Conservation (phyloP, 192 early-diverging fungal genomes). For the Helicostylum pulchrum region DNA sequence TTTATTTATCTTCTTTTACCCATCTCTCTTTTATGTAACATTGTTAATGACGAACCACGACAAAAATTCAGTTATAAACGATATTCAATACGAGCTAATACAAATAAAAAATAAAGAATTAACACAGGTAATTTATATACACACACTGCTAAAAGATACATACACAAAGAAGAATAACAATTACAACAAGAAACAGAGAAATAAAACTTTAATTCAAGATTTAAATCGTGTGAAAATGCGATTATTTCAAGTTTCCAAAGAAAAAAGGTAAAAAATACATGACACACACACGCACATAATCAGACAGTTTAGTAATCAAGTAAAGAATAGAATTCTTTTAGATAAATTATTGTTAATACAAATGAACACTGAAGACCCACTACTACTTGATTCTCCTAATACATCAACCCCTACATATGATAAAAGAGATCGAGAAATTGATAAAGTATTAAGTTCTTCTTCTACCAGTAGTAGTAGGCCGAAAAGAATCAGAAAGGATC, state of each 20-base stretch:
- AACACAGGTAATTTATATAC: constrained; percentile 34
- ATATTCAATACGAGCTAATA: constrained; percentile 29
- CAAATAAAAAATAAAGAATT: constrained; percentile 34
- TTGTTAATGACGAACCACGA: no score
- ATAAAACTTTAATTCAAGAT: constrained; percentile 8
- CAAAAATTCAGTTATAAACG: no score
- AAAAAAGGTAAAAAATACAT: constrained; percentile 9
- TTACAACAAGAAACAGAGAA: neutral
- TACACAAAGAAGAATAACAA: neutral
- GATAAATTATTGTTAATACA: constrained; percentile 9
- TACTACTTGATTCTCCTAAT: neutral
- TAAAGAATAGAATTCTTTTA: constrained; percentile 11
- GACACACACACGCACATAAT: neutral
- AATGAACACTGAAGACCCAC: neutral
- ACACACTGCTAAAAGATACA: constrained; percentile 26
- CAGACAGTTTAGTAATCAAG: neutral
- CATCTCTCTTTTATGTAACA: no score
- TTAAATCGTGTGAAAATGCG: constrained; percentile 13
- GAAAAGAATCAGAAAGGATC: constrained; percentile 23
- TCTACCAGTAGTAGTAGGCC: no score
- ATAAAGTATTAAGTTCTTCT: constrained; percentile 3
- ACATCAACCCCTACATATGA: neutral
- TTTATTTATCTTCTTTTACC: no score
- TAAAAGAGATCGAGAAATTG: neutral
- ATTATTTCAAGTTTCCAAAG: constrained; percentile 6